Conservation (phyloP, 208 protist species). For the Trypanosoma conorhini region DNA sequence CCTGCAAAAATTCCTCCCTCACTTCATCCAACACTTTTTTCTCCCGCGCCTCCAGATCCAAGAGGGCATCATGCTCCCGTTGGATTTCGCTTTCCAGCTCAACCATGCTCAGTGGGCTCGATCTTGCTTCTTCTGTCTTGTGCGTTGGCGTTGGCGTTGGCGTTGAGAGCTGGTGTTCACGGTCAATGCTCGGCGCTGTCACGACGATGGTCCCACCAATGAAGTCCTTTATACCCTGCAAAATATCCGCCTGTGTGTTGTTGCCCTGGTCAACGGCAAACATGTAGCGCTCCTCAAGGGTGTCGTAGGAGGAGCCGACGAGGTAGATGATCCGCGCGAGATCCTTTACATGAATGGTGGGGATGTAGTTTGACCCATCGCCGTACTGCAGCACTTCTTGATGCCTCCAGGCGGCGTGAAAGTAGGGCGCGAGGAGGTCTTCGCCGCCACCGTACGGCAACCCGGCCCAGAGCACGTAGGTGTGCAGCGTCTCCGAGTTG, state of each 20-base stretch:
- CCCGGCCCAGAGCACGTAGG: conserved; percentile 89
- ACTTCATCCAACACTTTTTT: not conserved
- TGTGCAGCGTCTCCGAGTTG: conserved; percentile 90
- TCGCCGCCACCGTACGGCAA: conserved; percentile 91
- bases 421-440: conserved; percentile 57
- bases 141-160: not conserved
- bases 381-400: conserved; percentile 70
- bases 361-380: conserved; percentile 81
- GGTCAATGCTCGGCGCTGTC: conserved; percentile 16
- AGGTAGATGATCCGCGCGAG: conserved; percentile 73
- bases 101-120: not conserved
- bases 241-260: conserved; percentile 75
- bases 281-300: conserved; percentile 86
- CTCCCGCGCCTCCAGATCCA: not conserved
- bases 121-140: not conserved
- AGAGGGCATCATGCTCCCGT: not conserved
- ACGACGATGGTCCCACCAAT: conserved; percentile 61
- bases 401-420: conserved; percentile 79
- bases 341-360: conserved; percentile 94
- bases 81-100: not conserved
- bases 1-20: not conserved
- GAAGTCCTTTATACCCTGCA: conserved; percentile 53
- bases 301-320: conserved; percentile 70
- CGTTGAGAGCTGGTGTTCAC: not conserved
- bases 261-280: conserved; percentile 91